Evolutionary conservation across 331 rosid species (phyloP), one percentile per base, ranked within the genome.

Genomic region (Malus hybrid): DNA sequence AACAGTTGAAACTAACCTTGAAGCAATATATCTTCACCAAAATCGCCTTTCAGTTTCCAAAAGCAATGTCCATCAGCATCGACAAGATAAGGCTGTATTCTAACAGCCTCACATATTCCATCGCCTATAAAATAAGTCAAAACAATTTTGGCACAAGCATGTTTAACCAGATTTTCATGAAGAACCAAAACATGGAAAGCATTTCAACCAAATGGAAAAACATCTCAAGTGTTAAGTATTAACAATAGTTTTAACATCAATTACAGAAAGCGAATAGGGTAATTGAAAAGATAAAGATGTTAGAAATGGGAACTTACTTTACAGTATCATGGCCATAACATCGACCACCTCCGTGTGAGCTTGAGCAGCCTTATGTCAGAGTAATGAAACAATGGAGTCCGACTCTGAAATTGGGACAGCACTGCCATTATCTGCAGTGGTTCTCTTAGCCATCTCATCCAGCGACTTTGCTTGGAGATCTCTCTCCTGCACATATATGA

Each of bases 341-440:
- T 82, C 82, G 29, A 87, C 80, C 79, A 82, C 60, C 80, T 85
- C 84, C 42, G 84, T 83, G 52, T 85, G 92, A 55, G 87, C 96
- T 71, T 80, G 69, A 81, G 84, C 96, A 20, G 75, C 83, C 10
- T 87, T 83, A 62, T 31, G 79, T 83, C 80, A 83, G 65, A 94
- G 76, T 76, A 80, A 70, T 44, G 73, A 56, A 74, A 86, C 70
- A 65, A 85, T 72, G 72, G 85, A 84, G 32, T 87, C 87, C 50
- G 85, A 85, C 70, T 92, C 88, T 16, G 76, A 64, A 69, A 80
- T 34, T 6, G 8, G 39, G 36, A 34, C 39, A 42, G 85, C 79
- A 24, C 52, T 74, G 22, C 69, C 90, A 57, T 80, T 80, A 9
- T 85, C 74, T 14, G 76, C 72, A 44, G 80, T 15, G 73, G 83